Percentiles rank a stretch among this genome's conserved stretches.
These are phyloP conservation scores for Flueggea neowawraea DNA, from an alignment of 441 rosid species.

Conservation along the genomic window DNA sequence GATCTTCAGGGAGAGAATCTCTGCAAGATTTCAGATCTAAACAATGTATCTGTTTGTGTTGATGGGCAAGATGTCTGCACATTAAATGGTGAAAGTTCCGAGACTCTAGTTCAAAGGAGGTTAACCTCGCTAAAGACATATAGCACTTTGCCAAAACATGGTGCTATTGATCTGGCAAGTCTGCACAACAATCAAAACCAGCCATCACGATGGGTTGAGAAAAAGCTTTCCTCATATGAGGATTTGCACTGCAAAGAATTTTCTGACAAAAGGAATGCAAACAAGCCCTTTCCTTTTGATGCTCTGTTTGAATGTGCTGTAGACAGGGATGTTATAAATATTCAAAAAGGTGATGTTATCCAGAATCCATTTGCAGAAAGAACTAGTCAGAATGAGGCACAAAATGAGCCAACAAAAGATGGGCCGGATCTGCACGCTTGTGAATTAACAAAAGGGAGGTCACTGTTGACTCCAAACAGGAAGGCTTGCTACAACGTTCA, in stretches of 20 bases:
- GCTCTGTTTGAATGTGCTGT: slow-evolving; percentile 12
- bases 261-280: slow-evolving; percentile 10
- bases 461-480: slow-evolving; percentile 28
- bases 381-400: slow-evolving; percentile 6
- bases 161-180: slow-evolving; percentile 12
- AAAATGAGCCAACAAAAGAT: slow-evolving; percentile 22
- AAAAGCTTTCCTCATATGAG: slow-evolving; percentile 14
- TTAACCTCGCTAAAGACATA: slow-evolving; percentile 35
- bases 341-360: not conserved
- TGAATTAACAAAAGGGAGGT: slow-evolving; percentile 23
- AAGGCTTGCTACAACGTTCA: slow-evolving; percentile 20
- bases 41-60: slow-evolving; percentile 13
- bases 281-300: slow-evolving; percentile 15
- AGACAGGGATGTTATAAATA: slow-evolving; percentile 18
- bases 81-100: slow-evolving; percentile 16
- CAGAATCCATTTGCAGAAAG: slow-evolving; percentile 14
- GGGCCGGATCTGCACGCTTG: slow-evolving; percentile 18
- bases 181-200: slow-evolving; percentile 13
- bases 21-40: slow-evolving; percentile 14
- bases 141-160: slow-evolving; percentile 28
- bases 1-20: slow-evolving; percentile 18
- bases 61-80: slow-evolving; percentile 15
- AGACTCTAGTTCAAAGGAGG: slow-evolving; percentile 29
- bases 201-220: slow-evolving; percentile 11
- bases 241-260: slow-evolving; percentile 9